Evolutionary conservation across 2,329 filamentous ascomycete species (phyloP), one percentile per base, ranked within the genome.

Genomic region (Exophiala bonariae): DNA sequence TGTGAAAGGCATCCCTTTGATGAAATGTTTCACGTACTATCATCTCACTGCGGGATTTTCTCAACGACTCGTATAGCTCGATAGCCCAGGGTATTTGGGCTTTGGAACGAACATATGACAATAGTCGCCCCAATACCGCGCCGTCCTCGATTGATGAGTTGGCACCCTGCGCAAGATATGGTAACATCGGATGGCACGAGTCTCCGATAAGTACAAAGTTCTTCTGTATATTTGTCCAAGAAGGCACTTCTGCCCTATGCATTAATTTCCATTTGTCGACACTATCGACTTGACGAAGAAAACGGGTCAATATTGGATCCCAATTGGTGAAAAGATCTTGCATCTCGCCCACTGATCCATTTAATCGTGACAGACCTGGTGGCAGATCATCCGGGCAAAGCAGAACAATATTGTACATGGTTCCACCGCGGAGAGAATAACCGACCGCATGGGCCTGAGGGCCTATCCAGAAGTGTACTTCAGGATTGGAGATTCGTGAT

Each of bases 391-490:
- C 74, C 0, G 73, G 73, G 11, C 68, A 67, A 8, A 76, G 54
- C 13, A 76, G 63, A 1, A 76, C 74, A 41, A 77, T 64, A 54
- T 77, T 77, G 57, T 72, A 74, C 37, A 71, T 62, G n/a, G 63
- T 59, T n/a, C 71, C 70, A 4, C 63, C 67, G 32, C 69, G 64
- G 3, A 77, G 59, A 4, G 73, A 64, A 49, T 79, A 78, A 40
- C 69, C 69, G 23, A 77, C 73, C 4, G 72, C 75, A 55, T 81
- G 78, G n/a, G 66, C 66, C 31, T 69, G 61, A 0, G 77, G 78
- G 0, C 78, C 78, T n/a, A 79, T 61, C 77, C 79, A 80, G 54
- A 79, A 75, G 52, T 78, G 72, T 2, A 80, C 72, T 26, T 72
- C 68, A 2, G 77, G 75, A 11, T 72, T 65, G 3, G 66, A 60